A percentile compares a stretch with the other conserved stretches of the same genome.
Evolutionary conservation across 352 stramenopile species (phyloP).

Genomic region (Thraustotheca clavata): DNA sequence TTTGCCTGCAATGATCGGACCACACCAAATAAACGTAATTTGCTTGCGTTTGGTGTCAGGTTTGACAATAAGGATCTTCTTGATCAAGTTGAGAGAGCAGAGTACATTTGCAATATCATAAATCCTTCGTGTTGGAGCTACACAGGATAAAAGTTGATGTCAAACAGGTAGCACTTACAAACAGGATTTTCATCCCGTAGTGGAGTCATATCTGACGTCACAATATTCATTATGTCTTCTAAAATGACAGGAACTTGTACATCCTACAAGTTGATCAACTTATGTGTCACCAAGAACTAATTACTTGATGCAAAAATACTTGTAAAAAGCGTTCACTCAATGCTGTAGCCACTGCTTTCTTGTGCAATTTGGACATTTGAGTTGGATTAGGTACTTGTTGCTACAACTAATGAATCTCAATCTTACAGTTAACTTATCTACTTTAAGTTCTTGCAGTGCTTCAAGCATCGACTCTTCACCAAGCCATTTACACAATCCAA

Average conservation of each 20-base stretch:
- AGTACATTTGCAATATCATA: slow-evolving; percentile 40
- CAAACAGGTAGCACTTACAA: slow-evolving; percentile 23
- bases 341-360: slow-evolving; percentile 30
- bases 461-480: slow-evolving; percentile 28
- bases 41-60: background rate
- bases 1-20: background rate
- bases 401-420: background rate
- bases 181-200: slow-evolving; percentile 26
- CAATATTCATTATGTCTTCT: slow-evolving; percentile 33
- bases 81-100: slow-evolving; percentile 30
- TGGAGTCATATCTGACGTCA: slow-evolving; percentile 20
- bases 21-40: background rate
- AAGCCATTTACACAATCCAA: slow-evolving; percentile 31
- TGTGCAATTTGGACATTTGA: slow-evolving; percentile 22
- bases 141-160: background rate
- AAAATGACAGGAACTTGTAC: slow-evolving; percentile 29
- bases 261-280: slow-evolving; percentile 17
- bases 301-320: slow-evolving; percentile 33
- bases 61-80: slow-evolving; percentile 23
- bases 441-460: slow-evolving; percentile 28
- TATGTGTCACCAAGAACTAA: background rate
- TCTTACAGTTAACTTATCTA: background rate
- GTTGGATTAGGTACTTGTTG: slow-evolving; percentile 10
- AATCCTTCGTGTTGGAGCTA: slow-evolving; percentile 29
- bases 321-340: slow-evolving; percentile 33